These are phyloP conservation scores for Diutina siamensis DNA, from an alignment of 1,139 yeast genomes.

Conservation along the genomic window DNA sequence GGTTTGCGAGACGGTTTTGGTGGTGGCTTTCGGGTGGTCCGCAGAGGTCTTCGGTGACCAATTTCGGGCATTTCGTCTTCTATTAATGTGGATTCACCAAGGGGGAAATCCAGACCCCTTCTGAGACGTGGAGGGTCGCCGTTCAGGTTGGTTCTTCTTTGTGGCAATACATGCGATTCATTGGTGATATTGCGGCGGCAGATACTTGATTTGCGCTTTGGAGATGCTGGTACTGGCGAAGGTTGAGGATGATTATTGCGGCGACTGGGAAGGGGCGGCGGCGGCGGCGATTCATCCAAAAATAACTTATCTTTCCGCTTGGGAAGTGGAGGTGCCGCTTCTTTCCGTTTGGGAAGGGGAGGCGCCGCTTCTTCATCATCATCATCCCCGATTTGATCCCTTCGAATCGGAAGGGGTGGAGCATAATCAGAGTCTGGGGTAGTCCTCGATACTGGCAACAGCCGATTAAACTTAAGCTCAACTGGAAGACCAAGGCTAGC, in stretches of 20 bases:
- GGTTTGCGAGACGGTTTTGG: neutral
- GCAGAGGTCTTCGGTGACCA: neutral
- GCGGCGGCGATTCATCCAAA: no score
- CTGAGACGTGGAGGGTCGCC: neutral
- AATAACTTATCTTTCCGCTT: no score
- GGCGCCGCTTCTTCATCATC: neutral
- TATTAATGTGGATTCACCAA: neutral
- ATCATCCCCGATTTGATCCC: neutral
- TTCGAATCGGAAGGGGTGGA: neutral
- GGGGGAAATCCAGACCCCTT: neutral
- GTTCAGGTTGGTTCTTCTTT: neutral
- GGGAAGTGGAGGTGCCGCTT: neutral
- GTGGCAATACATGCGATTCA: neutral
- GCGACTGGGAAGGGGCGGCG: no score
- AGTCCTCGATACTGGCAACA: neutral
- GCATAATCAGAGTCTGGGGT: no score
- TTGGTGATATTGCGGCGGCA: neutral
- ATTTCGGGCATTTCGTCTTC: neutral
- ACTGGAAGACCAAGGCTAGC: neutral
- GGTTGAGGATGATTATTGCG: no score
- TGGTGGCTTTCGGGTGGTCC: neutral
- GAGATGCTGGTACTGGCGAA: no score
- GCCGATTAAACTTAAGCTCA: neutral
- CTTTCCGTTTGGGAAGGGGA: neutral
- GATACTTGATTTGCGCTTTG: neutral